Evolutionary conservation across 768 basidiomycete genomes (phyloP).

Genomic region (Podaxis pistillaris): DNA sequence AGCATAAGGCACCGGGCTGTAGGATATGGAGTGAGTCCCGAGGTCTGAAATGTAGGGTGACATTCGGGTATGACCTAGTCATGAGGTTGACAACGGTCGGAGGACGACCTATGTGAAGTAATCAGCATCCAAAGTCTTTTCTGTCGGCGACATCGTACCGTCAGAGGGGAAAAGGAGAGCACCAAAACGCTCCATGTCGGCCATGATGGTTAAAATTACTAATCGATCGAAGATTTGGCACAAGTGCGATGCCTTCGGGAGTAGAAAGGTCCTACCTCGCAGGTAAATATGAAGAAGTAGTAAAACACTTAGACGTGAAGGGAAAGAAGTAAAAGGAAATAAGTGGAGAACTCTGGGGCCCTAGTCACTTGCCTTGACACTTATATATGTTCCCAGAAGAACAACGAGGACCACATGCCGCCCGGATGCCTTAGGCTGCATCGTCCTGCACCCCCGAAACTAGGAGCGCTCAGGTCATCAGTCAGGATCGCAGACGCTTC

Average conservation of each 20-base stretch:
- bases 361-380: neutral
- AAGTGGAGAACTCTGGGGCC: slow-evolving; percentile 1
- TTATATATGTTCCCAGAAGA: slow-evolving; percentile 11
- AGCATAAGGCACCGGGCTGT: slow-evolving; percentile 40
- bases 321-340: neutral
- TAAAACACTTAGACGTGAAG: neutral
- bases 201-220: slow-evolving; percentile 43
- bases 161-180: slow-evolving; percentile 80
- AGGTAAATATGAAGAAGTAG: neutral
- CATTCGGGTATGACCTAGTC: slow-evolving; percentile 52
- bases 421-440: neutral
- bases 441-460: slow-evolving; percentile 2
- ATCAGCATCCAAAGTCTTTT: neutral
- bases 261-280: neutral
- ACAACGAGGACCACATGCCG: slow-evolving; percentile 17
- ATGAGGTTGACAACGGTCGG: slow-evolving; percentile 72
- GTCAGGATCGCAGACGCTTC: slow-evolving; percentile 5
- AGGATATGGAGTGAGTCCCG: slow-evolving; percentile 5
- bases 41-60: slow-evolving; percentile 1
- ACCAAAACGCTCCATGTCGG: slow-evolving; percentile 60
- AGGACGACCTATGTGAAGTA: slow-evolving; percentile 47
- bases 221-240: slow-evolving; percentile 16
- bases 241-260: neutral
- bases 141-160: slow-evolving; percentile 28
- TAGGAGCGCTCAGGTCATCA: slow-evolving; percentile 10